phyloP scores from a whole-genome alignment of 768 basidiomycete genomes.

The Pisolithus microcarpus region DNA sequence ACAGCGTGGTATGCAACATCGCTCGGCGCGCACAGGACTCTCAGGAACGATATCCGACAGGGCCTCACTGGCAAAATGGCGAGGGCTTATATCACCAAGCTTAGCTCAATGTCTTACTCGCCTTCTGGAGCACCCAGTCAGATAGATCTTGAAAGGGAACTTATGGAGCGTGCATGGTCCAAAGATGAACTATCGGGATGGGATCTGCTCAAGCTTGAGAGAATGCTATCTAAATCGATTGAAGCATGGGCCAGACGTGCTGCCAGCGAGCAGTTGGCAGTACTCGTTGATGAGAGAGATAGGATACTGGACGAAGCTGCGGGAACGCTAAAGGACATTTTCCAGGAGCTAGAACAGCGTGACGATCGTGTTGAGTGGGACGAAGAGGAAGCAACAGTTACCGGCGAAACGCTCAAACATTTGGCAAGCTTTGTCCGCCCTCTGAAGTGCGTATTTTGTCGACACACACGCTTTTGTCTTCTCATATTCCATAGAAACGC shows the following conservation, averaged over 20 bases:
- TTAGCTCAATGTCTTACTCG: conserved; percentile 46
- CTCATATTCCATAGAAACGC: conserved; percentile 27
- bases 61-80: conserved; percentile 57
- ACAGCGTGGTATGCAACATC: conserved; percentile 33
- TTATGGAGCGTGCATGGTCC: conserved; percentile 70
- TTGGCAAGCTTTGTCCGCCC: conserved; percentile 51
- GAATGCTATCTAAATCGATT: conserved; percentile 46
- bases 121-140: conserved; percentile 54
- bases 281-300: conserved; percentile 35
- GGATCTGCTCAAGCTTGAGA: conserved; percentile 56
- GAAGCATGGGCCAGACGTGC: conserved; percentile 48
- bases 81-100: conserved; percentile 54
- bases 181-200: conserved; percentile 61
- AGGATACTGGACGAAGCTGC: conserved; percentile 63
- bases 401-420: conserved; percentile 55
- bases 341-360: conserved; percentile 63
- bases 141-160: conserved; percentile 52
- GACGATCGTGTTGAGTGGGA: conserved; percentile 52
- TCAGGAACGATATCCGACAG: conserved; percentile 58
- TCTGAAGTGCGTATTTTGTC: conserved; percentile 42
- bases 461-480: conserved; percentile 3
- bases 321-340: conserved; percentile 61
- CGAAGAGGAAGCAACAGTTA: conserved; percentile 59
- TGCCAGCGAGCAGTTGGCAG: conserved; percentile 22
- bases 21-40: conserved; percentile 53